Base-by-base conservation (phyloP, 1,139 yeast species). In the Hansenula sp. region DNA sequence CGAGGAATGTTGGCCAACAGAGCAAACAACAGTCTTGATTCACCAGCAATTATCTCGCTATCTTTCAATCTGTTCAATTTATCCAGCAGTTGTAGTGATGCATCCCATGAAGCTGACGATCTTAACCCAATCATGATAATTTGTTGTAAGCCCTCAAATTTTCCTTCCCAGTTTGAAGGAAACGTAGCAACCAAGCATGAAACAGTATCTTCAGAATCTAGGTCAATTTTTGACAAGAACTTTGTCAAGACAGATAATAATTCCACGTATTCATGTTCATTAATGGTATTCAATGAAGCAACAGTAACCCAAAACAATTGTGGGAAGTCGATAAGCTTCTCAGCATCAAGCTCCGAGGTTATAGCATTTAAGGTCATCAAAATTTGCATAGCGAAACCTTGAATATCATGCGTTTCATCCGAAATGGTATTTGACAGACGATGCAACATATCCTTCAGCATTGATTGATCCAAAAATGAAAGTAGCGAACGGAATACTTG, bases 301-400 rank as follows among this genome's bases (percentile, higher is more conserved):
- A 90, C 95, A 26, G 94, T 79, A 1, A 92, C 85, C 99, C 99
- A 94, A 59, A 92, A 94, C 31, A 92, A 65, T 58, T 90, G 97
- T 0, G 98, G 98, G 59, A 83, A 88, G 49, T 86, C 87, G 44
- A 86, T 82, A 46, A 92, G 66, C 48, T 86, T 84, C 34, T 77
- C 87, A 5, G 92, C 73, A 48, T 81, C 85, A 37, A 89, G 67
- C 53, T 88, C 95, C 0, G 95, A 94, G 1, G 94, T 84, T 16
- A 89, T 80, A 0, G 97, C 96, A 64, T 90, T 88, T 51, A 92
- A 64, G 0, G 98, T 92, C 97, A 90, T 90, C 47, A 94, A 66
- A 42, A 92, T 92, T 64, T 94, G 98, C 94, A 94, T 86, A 0
- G 97, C 84, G 63, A 94, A 94, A 1, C 97, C 97, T 62, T 92